Percentiles rank a stretch among this genome's conserved stretches.
Conservation (phyloP, 2,329 filamentous ascomycete genomes). For the Xylaria sp. region DNA sequence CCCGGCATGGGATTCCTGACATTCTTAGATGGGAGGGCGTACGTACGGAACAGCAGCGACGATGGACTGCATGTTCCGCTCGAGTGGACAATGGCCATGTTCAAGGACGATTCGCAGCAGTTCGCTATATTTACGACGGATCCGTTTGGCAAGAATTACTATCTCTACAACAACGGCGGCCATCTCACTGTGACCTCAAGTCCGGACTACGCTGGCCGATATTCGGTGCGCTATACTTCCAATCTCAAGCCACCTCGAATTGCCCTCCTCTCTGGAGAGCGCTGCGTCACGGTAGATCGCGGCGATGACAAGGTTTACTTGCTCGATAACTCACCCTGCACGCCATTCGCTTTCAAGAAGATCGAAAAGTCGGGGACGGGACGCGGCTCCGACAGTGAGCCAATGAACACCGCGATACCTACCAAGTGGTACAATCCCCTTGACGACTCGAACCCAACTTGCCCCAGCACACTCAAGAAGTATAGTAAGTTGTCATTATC, state of each 20-base stretch:
- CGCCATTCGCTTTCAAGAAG: background rate
- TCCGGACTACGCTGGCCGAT: background rate
- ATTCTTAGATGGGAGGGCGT: background rate
- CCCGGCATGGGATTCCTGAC: background rate
- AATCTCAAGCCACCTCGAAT: slow-evolving; percentile 1
- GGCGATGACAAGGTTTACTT: background rate
- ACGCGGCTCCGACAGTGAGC: background rate
- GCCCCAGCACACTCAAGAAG: background rate
- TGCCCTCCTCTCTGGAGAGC: background rate
- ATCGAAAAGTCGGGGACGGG: background rate
- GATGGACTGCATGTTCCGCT: background rate
- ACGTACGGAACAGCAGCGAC: background rate
- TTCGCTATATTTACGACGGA: background rate
- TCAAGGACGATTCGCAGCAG: background rate
- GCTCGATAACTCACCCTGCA: background rate
- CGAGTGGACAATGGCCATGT: background rate
- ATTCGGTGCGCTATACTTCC: background rate
- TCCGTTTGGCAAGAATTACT: background rate
- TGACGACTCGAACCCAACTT: background rate
- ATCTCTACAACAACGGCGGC: background rate
- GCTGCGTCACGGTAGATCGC: background rate
- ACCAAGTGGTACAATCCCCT: background rate
- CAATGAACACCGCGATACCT: background rate
- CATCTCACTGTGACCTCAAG: background rate
- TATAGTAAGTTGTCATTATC: background rate